Conservation (phyloP, 305 asterid species). For the Fraxinus platypoda region DNA sequence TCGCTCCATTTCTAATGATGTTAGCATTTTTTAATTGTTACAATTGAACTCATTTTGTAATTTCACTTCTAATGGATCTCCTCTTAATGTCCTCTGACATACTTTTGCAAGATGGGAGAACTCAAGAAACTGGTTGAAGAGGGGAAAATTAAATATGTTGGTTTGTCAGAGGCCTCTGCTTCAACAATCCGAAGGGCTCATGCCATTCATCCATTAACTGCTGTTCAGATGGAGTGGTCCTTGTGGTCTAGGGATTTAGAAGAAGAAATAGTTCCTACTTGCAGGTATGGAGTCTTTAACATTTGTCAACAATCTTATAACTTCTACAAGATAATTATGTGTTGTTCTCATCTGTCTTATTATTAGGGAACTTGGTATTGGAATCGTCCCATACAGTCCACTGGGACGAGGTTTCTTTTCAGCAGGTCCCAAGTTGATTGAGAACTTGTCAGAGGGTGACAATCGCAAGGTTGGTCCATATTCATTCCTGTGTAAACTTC, state of each 20-base stretch:
- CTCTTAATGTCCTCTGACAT: not conserved
- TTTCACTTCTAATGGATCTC: not conserved
- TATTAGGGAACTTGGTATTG: slow-evolving; percentile 40
- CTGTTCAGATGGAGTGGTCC: slow-evolving; percentile 36
- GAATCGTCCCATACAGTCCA: slow-evolving; percentile 44
- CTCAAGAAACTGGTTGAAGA: slow-evolving; percentile 37
- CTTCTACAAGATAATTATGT: not conserved
- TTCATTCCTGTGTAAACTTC: not conserved
- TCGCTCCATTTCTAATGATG: not conserved
- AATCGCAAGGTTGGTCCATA: slow-evolving; percentile 28
- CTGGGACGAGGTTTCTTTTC: slow-evolving; percentile 40
- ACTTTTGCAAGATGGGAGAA: slow-evolving; percentile 29
- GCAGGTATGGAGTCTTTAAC: slow-evolving; percentile 21
- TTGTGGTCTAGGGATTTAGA: slow-evolving; percentile 38
- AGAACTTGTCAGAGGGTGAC: slow-evolving; percentile 30
- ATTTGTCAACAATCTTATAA: not conserved
- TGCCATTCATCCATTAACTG: slow-evolving; percentile 33
- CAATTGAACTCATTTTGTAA: not conserved
- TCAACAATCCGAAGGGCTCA: slow-evolving; percentile 41
- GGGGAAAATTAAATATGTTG: slow-evolving; percentile 34
- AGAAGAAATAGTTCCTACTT: slow-evolving; percentile 33
- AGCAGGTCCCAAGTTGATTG: slow-evolving; percentile 32
- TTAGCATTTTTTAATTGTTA: not conserved
- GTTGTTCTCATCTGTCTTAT: not conserved
- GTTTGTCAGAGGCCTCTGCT: slow-evolving; percentile 33